Percentiles rank a stretch among this genome's conserved stretches.
These are phyloP conservation scores for Westerdykella sp. DNA, from an alignment of 2,329 filamentous ascomycete genomes.

Conservation along the genomic window DNA sequence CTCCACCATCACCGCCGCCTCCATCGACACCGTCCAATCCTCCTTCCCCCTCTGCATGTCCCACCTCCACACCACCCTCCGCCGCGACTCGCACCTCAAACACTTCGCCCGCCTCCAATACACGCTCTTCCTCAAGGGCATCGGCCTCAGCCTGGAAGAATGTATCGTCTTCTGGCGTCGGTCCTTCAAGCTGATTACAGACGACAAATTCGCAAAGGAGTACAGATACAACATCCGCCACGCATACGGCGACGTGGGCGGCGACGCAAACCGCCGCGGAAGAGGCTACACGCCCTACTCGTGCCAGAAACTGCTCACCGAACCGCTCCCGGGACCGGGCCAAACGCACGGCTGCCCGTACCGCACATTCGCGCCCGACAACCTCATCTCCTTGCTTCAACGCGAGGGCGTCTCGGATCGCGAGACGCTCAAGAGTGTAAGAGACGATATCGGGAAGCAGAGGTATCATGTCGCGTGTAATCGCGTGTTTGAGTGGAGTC, in stretches of 20 bases:
- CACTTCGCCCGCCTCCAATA: constrained; percentile 93
- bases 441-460: constrained; percentile 81
- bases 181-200: constrained; percentile 77
- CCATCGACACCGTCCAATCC: constrained; percentile 67
- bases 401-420: constrained; percentile 72
- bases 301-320: constrained; percentile 90
- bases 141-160: constrained; percentile 87
- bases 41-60: constrained; percentile 94
- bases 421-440: constrained; percentile 70
- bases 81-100: constrained; percentile 85
- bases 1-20: constrained; percentile 52
- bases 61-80: constrained; percentile 76
- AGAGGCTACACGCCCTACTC: constrained; percentile 86
- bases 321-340: constrained; percentile 77
- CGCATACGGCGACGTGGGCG: constrained; percentile 88
- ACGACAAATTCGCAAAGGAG: constrained; percentile 95
- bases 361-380: constrained; percentile 83
- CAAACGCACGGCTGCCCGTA: constrained; percentile 97
- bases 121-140: constrained; percentile 91
- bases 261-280: constrained; percentile 79
- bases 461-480: constrained; percentile 96
- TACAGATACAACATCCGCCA: constrained; percentile 98
- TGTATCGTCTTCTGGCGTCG: constrained; percentile 86
- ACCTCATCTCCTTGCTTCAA: constrained; percentile 70
- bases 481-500: constrained; percentile 81